Base-by-base conservation (phyloP, 768 basidiomycete species). In the Goffeauzyma gilvescens region DNA sequence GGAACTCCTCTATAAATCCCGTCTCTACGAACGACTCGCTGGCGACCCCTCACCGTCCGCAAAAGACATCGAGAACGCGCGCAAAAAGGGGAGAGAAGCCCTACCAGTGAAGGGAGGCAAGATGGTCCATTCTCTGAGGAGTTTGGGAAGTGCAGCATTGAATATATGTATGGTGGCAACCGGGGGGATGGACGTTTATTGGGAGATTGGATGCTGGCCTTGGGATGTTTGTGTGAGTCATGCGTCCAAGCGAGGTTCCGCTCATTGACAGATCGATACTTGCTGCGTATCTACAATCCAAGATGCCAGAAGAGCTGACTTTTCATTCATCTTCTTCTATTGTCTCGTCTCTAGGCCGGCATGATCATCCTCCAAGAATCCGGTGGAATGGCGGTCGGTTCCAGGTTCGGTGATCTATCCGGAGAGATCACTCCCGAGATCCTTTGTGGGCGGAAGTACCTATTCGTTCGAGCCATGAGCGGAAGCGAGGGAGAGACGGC, bases 181-280 rank as follows among this genome's bases (percentile, higher is more conserved):
- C 12, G 37, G 37, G 20, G 37, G 37, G 6, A 18, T 38, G 17
- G 37, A 38, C 17, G 24, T 20, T 36, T 60, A 60, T 33, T 57
- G 55, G 10, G 37, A 38, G 24, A 38, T 38, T 9, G 37, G 37
- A 6, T 20, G 17, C 22, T 38, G 37, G 37, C 37, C 37, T 12
- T 38, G 37, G 37, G 37, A 38, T 24, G 37, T 38, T 9, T 38
- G 37, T 17, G 33, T 35, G 17, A 8, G 33, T 18, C 20, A 8
- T 14, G 28, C 28, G 9, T 30, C n/a, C 9, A n/a, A 9, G 28
- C 9, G 28, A 30, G n/a, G 9, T 9, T n/a, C 28, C n/a, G n/a
- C n/a, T n/a, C n/a, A n/a, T n/a, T n/a, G n/a, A n/a, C n/a, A n/a
- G n/a, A n/a, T n/a, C 28, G 28, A 50, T 10, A 27, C n/a, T 8